Evolutionary conservation across 2,329 filamentous ascomycete genomes (phyloP).

Genomic region (Colletotrichum tropicale): DNA sequence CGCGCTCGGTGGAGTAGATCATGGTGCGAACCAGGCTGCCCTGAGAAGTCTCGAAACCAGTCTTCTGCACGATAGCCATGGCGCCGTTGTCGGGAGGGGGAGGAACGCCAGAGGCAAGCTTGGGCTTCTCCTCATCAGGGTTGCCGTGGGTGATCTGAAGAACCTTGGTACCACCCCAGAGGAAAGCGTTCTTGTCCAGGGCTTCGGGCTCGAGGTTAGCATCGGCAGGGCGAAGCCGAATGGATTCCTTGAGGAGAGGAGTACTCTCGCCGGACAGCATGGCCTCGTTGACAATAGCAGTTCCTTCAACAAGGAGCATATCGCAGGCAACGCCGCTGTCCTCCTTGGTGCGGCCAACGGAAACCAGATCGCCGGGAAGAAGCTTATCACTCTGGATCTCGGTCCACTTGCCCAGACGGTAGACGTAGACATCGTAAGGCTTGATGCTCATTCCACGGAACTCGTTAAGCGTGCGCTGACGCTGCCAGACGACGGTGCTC

Average conservation of each 20-base stretch:
- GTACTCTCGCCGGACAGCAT: slow-evolving; percentile 99
- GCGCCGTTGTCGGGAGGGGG: slow-evolving; percentile 92
- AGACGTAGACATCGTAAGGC: slow-evolving; percentile 93
- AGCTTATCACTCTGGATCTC: slow-evolving; percentile 91
- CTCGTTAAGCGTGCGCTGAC: slow-evolving; percentile 92
- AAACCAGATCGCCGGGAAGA: slow-evolving; percentile 91
- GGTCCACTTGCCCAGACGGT: slow-evolving; percentile 84
- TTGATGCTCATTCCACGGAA: slow-evolving; percentile 99
- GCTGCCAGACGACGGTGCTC: slow-evolving; percentile 98
- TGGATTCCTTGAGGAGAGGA: slow-evolving; percentile 92
- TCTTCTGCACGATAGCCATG: slow-evolving; percentile 93
- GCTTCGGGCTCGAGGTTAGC: slow-evolving; percentile 85
- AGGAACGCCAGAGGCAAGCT: slow-evolving; percentile 77
- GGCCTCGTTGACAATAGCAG: slow-evolving; percentile 97
- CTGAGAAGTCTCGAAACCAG: slow-evolving; percentile 97
- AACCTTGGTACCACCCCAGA: slow-evolving; percentile 97
- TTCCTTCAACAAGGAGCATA: slow-evolving; percentile 93
- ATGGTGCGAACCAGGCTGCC: slow-evolving; percentile 97
- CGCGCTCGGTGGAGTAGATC: slow-evolving; percentile 99
- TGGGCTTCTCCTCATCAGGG: slow-evolving; percentile 73
- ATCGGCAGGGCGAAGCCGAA: slow-evolving; percentile 86
- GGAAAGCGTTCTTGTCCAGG: slow-evolving; percentile 93
- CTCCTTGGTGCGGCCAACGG: slow-evolving; percentile 92
- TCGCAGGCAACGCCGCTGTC: slow-evolving; percentile 97
- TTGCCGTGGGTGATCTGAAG: slow-evolving; percentile 92